These are phyloP conservation scores for Testicularia cyperi DNA, from an alignment of 1,284 basidiomycete species.

Conservation along the genomic window DNA sequence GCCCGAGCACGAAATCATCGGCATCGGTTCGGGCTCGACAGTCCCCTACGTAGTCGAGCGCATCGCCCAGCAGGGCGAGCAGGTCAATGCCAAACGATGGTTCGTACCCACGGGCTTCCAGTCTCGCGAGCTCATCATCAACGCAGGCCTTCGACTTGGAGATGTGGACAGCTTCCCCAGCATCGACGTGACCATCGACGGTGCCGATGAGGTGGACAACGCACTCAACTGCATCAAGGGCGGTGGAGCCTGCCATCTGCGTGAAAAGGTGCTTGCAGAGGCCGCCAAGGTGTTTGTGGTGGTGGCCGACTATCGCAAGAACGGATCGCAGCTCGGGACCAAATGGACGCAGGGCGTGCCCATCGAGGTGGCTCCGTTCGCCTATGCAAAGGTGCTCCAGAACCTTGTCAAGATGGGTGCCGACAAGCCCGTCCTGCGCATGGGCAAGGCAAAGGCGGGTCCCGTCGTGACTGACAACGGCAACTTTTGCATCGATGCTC, in stretches of 20 bases:
- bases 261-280: constrained; percentile 93
- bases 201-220: constrained; percentile 91
- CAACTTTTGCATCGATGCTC: constrained; percentile 56
- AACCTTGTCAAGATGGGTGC: constrained; percentile 52
- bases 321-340: constrained; percentile 74
- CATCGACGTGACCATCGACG: constrained; percentile 94
- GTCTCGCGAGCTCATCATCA: constrained; percentile 89
- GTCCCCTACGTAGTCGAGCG: constrained; percentile 97
- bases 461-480: constrained; percentile 91
- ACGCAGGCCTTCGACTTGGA: constrained; percentile 74
- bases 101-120: constrained; percentile 73
- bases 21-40: constrained; percentile 72
- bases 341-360: constrained; percentile 86
- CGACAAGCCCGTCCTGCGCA: constrained; percentile 41
- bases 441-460: constrained; percentile 70
- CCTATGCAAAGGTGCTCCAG: constrained; percentile 73
- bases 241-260: constrained; percentile 91
- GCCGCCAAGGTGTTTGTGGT: constrained; percentile 85
- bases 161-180: constrained; percentile 73
- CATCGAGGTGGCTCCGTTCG: constrained; percentile 94
- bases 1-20: constrained; percentile 75
- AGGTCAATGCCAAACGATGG: constrained; percentile 69
- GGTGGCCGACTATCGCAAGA: constrained; percentile 91
- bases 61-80: constrained; percentile 79
- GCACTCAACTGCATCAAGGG: constrained; percentile 94